Evolutionary conservation across 2,329 filamentous ascomycete species (phyloP).

Genomic region (Alternaria tenuissima): DNA sequence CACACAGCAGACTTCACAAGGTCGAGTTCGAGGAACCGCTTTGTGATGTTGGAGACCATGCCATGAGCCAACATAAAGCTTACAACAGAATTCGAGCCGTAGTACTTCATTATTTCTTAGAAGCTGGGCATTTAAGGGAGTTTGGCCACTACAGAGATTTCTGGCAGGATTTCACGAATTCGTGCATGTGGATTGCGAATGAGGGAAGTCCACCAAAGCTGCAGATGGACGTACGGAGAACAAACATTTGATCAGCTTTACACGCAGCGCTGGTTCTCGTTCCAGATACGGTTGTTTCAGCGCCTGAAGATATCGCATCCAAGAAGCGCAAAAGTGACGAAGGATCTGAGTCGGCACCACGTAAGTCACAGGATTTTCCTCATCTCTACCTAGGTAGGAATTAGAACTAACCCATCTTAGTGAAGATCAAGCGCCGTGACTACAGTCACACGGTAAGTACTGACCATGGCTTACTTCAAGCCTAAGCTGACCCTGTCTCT

Average conservation of each 20-base stretch:
- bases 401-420: not conserved
- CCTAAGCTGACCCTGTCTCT: not conserved
- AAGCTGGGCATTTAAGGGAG: not conserved
- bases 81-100: not conserved
- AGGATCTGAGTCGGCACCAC: not conserved
- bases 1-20: rapidly evolving
- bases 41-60: not conserved
- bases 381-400: rapidly evolving
- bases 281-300: rapidly evolving
- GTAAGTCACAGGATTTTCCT: not conserved
- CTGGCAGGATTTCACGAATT: not conserved
- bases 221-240: not conserved
- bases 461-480: not conserved
- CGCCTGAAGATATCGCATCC: not conserved
- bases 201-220: not conserved
- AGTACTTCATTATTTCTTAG: not conserved
- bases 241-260: rapidly evolving
- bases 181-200: not conserved
- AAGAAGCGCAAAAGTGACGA: not conserved
- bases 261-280: rapidly evolving
- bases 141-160: not conserved
- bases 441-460: not conserved
- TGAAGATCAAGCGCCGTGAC: not conserved
- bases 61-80: not conserved
- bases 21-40: not conserved